Evolutionary conservation across 768 basidiomycete genomes (phyloP), one percentile per base, ranked within the genome.

Genomic region (Kwoniella shandongensis): DNA sequence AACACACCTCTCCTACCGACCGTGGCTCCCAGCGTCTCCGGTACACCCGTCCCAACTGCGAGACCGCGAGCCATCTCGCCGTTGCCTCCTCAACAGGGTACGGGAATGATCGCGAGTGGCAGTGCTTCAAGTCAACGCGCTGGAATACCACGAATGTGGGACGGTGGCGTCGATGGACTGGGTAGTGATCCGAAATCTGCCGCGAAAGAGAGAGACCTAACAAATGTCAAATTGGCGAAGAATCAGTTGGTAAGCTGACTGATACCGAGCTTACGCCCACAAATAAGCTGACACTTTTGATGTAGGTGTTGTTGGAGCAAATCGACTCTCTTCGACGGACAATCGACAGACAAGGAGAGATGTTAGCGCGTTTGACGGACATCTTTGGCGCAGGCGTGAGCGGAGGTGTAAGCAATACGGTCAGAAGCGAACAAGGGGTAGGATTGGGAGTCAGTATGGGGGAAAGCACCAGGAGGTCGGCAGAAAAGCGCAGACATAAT

Each of bases 321-420:
- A 74, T 74, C 13, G 67, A 72, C 15, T 57, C 62, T n/a, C 51
- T 78, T 29, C 54, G 69, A 13, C 68, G 69, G 26, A 64, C 69
- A 5, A 69, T 73, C 22, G 76, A 78, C 52, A 30, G 63, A 13
- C 77, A 78, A 55, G 73, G 70, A 2, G 61, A 70, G 27, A 61
- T 76, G 47, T 41, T 78, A 25, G 25, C 32, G 29, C 46, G 59
- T 13, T 41, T 51, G n/a, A 36, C 47, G 8, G 23, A 22, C 4
- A 17, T 42, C 11, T 17, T 60, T 8, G 44, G 45, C 11, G 44
- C 23, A 17, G 47, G 47, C 25, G 51, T 32, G 32, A 32, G 32
- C 13, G 32, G 32, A 32, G 39, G n/a, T n/a, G n/a, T n/a, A n/a
- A n/a, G n/a, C n/a, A n/a, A n/a, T n/a, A n/a, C n/a, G n/a, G n/a